Evolutionary conservation across 495 filamentous ascomycete genomes (phyloP).

Genomic region (Penicillium canariense): DNA sequence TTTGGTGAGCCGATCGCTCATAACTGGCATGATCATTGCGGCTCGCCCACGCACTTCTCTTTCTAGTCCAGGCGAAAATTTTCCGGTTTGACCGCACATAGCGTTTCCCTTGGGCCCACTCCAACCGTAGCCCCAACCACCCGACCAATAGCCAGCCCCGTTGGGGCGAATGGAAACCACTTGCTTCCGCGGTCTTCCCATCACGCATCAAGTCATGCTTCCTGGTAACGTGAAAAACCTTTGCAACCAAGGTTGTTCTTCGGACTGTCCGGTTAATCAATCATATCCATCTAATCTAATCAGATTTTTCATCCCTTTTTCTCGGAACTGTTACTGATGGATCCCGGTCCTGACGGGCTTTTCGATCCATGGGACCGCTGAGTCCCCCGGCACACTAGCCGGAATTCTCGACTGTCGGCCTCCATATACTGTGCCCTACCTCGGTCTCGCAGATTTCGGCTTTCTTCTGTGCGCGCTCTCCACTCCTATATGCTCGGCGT

Average conservation of each 20-base stretch:
- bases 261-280: neutral
- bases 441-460: neutral
- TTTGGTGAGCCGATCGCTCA: neutral
- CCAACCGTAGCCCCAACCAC: neutral
- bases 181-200: neutral
- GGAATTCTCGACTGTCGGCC: neutral
- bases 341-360: neutral
- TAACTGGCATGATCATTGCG: neutral
- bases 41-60: neutral
- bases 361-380: neutral
- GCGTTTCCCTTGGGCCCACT: neutral
- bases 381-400: neutral
- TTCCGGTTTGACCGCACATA: neutral
- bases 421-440: neutral
- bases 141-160: neutral
- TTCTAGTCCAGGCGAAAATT: neutral
- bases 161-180: neutral
- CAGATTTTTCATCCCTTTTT: conserved; percentile 2
- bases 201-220: neutral
- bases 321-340: neutral
- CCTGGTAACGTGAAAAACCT: neutral
- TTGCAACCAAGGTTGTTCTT: neutral
- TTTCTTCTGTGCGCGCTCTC: neutral
- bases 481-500: neutral
- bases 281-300: conserved; percentile 3